Evolutionary conservation across 2,329 filamentous ascomycete genomes (phyloP).

Genomic region (Cordyceps farinosa): DNA sequence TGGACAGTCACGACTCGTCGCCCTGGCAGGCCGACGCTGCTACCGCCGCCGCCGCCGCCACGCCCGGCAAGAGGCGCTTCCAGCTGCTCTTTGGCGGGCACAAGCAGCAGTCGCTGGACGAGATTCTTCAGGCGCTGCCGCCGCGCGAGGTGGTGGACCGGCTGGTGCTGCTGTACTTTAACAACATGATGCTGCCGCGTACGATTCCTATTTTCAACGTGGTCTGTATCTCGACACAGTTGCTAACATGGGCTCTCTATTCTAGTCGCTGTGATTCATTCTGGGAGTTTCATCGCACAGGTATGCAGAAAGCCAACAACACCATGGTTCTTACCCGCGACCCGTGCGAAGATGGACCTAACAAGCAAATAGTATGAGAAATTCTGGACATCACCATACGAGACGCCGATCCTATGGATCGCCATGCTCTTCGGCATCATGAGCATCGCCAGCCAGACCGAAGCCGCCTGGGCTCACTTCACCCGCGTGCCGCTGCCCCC

Average conservation of each 20-base stretch:
- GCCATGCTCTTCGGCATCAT: conserved; percentile 44
- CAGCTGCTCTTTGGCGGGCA: conserved; percentile 14
- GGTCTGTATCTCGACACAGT: neutral
- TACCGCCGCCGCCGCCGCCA: neutral
- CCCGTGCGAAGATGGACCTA: neutral
- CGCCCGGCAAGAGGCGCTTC: neutral
- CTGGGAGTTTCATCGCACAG: conserved; percentile 1
- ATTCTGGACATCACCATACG: conserved; percentile 40
- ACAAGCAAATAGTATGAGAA: conserved; percentile 34
- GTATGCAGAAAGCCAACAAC: neutral
- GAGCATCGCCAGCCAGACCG: conserved; percentile 28
- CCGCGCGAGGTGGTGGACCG: conserved; percentile 2
- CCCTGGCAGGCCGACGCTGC: neutral
- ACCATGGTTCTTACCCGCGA: conserved; percentile 21
- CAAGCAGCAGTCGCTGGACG: neutral
- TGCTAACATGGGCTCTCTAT: neutral
- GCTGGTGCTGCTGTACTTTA: conserved; percentile 10
- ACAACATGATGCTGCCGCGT: conserved; percentile 12
- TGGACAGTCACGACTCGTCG: neutral
- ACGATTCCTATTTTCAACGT: neutral
- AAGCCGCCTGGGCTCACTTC: conserved; percentile 29
- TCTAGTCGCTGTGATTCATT: conserved; percentile 8
- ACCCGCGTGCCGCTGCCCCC: neutral
- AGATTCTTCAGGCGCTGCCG: conserved; percentile 3
- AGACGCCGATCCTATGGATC: conserved; percentile 41